phyloP scores from a whole-genome alignment of 371 early-diverging fungal genomes.

The Syncephalastrum contaminatum region DNA sequence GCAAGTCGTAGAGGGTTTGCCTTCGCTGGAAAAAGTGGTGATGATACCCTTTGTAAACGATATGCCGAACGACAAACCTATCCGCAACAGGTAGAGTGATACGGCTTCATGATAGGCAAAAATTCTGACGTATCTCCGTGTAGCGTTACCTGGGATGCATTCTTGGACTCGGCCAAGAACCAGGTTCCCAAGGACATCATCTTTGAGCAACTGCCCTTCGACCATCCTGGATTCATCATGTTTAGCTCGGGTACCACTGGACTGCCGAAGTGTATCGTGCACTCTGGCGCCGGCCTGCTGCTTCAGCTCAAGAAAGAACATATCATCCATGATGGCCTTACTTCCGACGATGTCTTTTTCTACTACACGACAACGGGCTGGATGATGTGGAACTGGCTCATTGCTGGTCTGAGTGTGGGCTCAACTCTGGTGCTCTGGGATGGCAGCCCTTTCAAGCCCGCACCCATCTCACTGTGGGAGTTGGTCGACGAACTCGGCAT shows the following conservation, averaged over 20 bases:
- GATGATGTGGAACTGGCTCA: constrained; percentile 99
- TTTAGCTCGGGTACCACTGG: constrained; percentile 98
- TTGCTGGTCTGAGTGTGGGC: constrained; percentile 78
- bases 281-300: constrained; percentile 90
- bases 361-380: constrained; percentile 97
- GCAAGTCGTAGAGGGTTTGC: constrained; percentile 62
- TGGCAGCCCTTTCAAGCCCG: constrained; percentile 93
- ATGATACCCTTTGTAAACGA: constrained; percentile 70
- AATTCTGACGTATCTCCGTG: constrained; percentile 32
- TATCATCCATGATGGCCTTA: constrained; percentile 80
- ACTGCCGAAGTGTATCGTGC: constrained; percentile 98
- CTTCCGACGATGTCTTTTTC: constrained; percentile 76
- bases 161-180: constrained; percentile 31
- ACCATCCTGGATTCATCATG: constrained; percentile 94
- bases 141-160: constrained; percentile 48
- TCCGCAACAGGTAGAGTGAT: constrained; percentile 16
- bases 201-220: constrained; percentile 88
- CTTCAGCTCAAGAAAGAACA: constrained; percentile 96
- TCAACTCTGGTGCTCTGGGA: constrained; percentile 88
- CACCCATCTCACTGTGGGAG: constrained; percentile 75
- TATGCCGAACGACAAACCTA: constrained; percentile 2
- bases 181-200: constrained; percentile 38
- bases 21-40: constrained; percentile 69
- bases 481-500: constrained; percentile 76
- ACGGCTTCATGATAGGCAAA: constrained; percentile 19